These are phyloP conservation scores for Platanthera guangdongensis DNA, from an alignment of 106 monocot genomes.

Conservation along the genomic window DNA sequence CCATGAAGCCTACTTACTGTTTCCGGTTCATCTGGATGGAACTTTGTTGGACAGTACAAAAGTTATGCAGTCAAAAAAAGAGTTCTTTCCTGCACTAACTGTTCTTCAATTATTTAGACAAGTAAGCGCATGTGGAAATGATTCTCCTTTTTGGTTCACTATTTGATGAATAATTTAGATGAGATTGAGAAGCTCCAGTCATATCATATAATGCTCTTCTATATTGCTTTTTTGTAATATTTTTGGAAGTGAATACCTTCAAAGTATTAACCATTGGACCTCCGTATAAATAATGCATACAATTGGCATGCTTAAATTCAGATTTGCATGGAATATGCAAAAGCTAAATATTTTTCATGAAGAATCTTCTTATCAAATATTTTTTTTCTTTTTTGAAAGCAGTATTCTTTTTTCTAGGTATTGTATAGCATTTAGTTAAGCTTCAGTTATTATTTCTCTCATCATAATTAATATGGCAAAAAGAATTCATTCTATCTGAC, in stretches of 20 bases:
- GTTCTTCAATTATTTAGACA: slow-evolving; percentile 64
- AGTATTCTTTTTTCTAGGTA: not conserved
- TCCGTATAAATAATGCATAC: not conserved
- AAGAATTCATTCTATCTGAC: not conserved
- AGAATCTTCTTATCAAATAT: not conserved
- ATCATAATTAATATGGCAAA: not conserved
- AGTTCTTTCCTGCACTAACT: slow-evolving; percentile 42
- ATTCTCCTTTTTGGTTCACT: not conserved
- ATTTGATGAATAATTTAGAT: not conserved
- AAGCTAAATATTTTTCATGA: not conserved
- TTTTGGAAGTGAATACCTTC: too few relatives aligned
- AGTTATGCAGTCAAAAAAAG: slow-evolving; percentile 54
- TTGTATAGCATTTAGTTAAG: not conserved
- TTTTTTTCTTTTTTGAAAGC: not conserved
- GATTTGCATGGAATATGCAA: not conserved
- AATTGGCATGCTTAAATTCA: not conserved
- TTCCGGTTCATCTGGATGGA: slow-evolving; percentile 70
- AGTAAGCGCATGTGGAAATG: slow-evolving; percentile 20
- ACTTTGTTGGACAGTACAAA: slow-evolving; percentile 51
- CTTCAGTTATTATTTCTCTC: not conserved
- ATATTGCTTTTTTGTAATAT: too few relatives aligned
- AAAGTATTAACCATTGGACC: too few relatives aligned
- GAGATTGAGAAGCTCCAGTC: not conserved
- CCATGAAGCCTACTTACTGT: slow-evolving; percentile 73
- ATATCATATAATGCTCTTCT: too few relatives aligned